Base-by-base conservation (phyloP, 306 rosid species). In the Prunus mongolica region DNA sequence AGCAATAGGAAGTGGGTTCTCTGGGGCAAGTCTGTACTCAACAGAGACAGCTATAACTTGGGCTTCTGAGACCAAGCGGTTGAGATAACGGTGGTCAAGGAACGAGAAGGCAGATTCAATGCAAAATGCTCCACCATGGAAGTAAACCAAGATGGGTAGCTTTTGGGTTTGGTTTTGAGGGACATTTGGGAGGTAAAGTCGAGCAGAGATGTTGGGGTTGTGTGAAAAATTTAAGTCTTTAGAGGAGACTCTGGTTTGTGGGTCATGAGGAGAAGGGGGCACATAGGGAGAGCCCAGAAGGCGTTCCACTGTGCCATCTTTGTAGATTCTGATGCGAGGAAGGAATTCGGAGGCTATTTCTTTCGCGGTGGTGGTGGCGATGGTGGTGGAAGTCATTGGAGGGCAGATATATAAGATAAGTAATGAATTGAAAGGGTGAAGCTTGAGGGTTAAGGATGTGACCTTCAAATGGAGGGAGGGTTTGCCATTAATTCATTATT, bases 21-120 rank as follows among this genome's bases (percentile, higher is more conserved):
- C 89, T 0, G 88, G 93, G 1, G 89, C 88, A 12, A 60, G 83
- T 24, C 91, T 77, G 71, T 88, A 90, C 74, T 88, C 90, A 2
- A 85, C 88, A 3, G 91, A 90, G 62, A 84, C 86, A 2, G 78
- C 89, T 0, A 88, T 30, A 60, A 81, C 88, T 4, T 81, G 79
- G 46, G 86, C 72, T 34, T 80, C 25, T 0, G 90, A 76, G 12
- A 87, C 89, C 4, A 90, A 14, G 18, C 67, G 76, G 78, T 80
- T 88, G 70, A 89, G 83, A 68, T 82, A 82, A 13, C 71, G 87
- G 13, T 82, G 87, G 72, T 80, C 69, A 57, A 78, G 75, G 61
- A 58, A 64, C 32, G 88, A 68, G 77, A 86, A 90, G n/a, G 91
- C 80, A 0, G 93, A 87, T 50, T 80, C 89, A 0, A 81, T 0